Conservation (phyloP, 2,329 filamentous ascomycete species). For the Parastagonospora nodorum region DNA sequence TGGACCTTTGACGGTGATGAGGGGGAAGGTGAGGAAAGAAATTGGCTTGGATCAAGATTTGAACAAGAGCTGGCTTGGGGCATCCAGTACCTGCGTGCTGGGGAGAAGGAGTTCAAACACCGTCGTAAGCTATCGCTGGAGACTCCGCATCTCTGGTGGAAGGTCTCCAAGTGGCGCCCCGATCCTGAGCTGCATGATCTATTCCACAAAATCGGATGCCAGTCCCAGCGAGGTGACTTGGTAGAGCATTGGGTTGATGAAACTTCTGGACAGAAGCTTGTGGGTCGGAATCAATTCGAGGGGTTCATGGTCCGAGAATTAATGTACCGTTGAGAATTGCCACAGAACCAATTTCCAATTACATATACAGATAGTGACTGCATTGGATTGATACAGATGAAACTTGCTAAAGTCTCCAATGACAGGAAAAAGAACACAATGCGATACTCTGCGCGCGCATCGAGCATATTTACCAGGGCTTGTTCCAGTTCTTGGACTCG, state of each 20-base stretch:
- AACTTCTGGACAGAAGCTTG: background rate
- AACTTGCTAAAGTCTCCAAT: too few relatives aligned
- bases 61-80: slow-evolving; percentile 9
- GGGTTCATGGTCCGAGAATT: background rate
- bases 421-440: too few relatives aligned
- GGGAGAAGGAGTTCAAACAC: background rate
- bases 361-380: too few relatives aligned
- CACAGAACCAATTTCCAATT: too few relatives aligned
- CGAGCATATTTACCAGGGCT: too few relatives aligned
- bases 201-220: slow-evolving; percentile 7
- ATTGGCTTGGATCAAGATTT: background rate
- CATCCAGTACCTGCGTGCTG: background rate
- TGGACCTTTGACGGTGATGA: background rate
- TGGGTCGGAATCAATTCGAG: background rate
- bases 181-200: slow-evolving; percentile 9
- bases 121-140: background rate
- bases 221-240: background rate
- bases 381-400: too few relatives aligned
- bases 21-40: background rate
- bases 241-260: slow-evolving; percentile 5
- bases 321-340: too few relatives aligned
- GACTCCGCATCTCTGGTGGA: slow-evolving; percentile 11
- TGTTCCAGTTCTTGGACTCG: too few relatives aligned
- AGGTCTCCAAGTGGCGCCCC: slow-evolving; percentile 9
- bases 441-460: too few relatives aligned